Conservation (phyloP, 352 stramenopile genomes). For the Discostella stelligera region DNA sequence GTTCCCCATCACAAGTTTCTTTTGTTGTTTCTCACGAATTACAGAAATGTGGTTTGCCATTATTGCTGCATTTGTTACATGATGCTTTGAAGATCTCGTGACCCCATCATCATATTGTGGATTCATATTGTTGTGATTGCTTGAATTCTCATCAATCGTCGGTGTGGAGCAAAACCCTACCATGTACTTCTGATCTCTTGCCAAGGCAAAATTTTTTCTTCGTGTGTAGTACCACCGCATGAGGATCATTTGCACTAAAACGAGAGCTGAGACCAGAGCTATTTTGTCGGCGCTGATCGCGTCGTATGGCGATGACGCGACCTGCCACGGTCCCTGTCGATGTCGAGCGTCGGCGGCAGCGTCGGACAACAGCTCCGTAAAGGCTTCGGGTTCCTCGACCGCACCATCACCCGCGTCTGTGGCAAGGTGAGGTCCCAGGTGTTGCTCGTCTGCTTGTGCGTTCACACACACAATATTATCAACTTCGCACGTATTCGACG, state of each 20-base stretch:
- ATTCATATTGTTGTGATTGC: background rate
- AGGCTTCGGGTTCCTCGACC: background rate
- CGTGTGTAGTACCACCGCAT: conserved; percentile 13
- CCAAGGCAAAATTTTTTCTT: conserved; percentile 28
- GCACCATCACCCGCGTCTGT: background rate
- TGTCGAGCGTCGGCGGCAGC: background rate
- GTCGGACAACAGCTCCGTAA: background rate
- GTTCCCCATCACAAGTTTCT: conserved; percentile 12
- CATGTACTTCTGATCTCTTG: conserved; percentile 28
- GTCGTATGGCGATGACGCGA: background rate
- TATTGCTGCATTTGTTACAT: background rate
- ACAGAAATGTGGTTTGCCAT: conserved; percentile 2
- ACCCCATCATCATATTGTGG: background rate
- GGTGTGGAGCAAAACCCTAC: conserved; percentile 11
- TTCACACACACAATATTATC: background rate
- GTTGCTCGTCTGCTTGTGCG: background rate
- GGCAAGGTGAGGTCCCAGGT: background rate
- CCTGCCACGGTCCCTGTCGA: background rate
- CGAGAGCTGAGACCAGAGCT: background rate
- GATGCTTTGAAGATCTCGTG: background rate
- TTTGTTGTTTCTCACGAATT: conserved; percentile 38
- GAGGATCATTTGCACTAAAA: conserved; percentile 2
- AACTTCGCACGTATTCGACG: background rate
- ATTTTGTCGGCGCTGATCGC: background rate
- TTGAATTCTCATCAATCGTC: conserved; percentile 1